Evolutionary conservation across 169 alveolate species (phyloP), one percentile per base, ranked within the genome.

Genomic region (Plasmodium adleri): DNA sequence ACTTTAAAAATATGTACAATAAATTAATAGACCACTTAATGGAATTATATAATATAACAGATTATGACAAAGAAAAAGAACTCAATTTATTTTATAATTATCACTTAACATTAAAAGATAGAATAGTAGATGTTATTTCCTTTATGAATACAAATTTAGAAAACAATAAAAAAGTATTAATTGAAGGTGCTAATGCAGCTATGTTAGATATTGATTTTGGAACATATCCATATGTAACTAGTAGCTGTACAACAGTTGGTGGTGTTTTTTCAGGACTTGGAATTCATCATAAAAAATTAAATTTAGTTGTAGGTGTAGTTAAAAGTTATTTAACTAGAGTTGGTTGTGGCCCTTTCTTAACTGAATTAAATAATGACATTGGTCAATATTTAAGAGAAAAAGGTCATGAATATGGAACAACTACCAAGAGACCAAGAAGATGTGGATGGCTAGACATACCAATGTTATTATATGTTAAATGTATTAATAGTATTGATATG

Each of bases 361-460:
- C 99, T 17, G 99, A 98, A 76, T 94, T 96, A 26, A 72, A 71
- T 32, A 93, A 95, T 74, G 87, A 43, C n/a, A 78, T 63, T 59
- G 97, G 96, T 43, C 90, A 91, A 10, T 93, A 93, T 74, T 73
- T 97, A 10, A 92, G 95, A 71, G 95, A 92, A 63, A 94, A 92
- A n/a, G 99, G 99, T 26, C 92, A 88, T 43, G 99, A 98, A 90
- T 94, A 92, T 90, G 99, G 99, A n/a, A 95, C 98, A 10, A 97
- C 99, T 1, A 98, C 99, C 6, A 98, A 98, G 45, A 95, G 99
- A 59, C 93, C 97, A 9, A 91, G 99, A 68, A 96, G 99, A 70
- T 97, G 99, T 80, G 99, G 99, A 26, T 98, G 99, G 99, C 88
- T 98, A 45, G 99, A 98, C 88, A 74, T 97, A 17, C 97, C 97